Evolutionary conservation across 768 basidiomycete species (phyloP), one percentile per base, ranked within the genome.

Genomic region (Trametes cubensis): DNA sequence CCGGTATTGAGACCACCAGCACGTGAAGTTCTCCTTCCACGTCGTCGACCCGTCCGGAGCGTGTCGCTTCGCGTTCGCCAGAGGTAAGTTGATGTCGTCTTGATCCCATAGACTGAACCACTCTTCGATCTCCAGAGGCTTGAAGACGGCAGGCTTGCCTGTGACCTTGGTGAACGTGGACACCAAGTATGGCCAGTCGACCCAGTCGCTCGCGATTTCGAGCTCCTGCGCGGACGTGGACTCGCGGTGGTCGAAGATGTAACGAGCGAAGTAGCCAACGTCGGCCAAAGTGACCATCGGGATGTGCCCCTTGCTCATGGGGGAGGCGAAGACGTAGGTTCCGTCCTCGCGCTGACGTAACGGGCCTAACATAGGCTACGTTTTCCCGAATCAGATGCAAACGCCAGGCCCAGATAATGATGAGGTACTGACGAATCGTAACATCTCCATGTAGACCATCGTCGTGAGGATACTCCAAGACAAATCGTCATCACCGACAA

Each of bases 1-100:
- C 30, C 78, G 67, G 72, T 73, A 83, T 52, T 75, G 56, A 14
- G 72, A 71, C 79, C 78, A 83, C 69, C 76, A 81, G 4, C 73
- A 76, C 26, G 71, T 70, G 67, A 81, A 82, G 66, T 47, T 56
- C 20, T 56, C 55, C 55, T 56, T 47, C 65, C 65, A 71, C n/a
- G 65, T 67, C 55, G 67, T 70, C 47, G 62, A 52, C 40, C 62
- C 69, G 45, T 65, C 69, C 23, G 60, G 61, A 15, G 34, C 59
- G 23, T 46, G 34, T 5, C 34, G 14, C 10, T 50, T 48, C 44
- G 66, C 66, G 34, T 56, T 59, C 46, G 69, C 73, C 14, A 72
- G 57, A 1, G 69, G 72, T 21, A 38, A 17, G 25, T 74, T 20
- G 14, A 62, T 51, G 50, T 62, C 30, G 4, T 54, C 64, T 18